These are phyloP conservation scores for Boechera divaricarpa DNA, from an alignment of 345 rosid species.

Conservation along the genomic window DNA sequence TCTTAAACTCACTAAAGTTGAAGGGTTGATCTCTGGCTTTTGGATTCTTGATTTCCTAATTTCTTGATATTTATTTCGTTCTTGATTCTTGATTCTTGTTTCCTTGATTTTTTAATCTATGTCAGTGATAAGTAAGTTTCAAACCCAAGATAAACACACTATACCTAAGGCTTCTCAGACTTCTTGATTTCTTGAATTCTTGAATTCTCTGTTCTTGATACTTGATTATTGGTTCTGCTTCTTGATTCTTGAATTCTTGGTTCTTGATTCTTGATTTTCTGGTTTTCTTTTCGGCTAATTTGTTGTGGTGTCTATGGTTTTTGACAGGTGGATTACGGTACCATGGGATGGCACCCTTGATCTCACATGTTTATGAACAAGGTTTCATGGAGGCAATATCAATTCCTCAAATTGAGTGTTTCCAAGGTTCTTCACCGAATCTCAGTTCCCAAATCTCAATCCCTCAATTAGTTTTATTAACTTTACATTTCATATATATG, in stretches of 20 bases:
- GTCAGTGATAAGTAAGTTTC: background rate
- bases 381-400: constrained; percentile 91
- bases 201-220: background rate
- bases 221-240: background rate
- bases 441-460: background rate
- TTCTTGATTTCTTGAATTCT: constrained; percentile 16
- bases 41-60: background rate
- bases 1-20: background rate
- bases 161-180: background rate
- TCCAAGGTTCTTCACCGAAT: constrained; percentile 52
- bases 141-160: background rate
- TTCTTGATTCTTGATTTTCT: constrained; percentile 5
- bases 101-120: too few species aligned
- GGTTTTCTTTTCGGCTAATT: background rate
- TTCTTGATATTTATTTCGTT: constrained; percentile 14
- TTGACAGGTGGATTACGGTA: constrained; percentile 81
- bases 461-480: background rate
- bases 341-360: constrained; percentile 94
- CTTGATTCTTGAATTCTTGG: background rate
- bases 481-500: background rate
- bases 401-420: constrained; percentile 86
- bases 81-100: background rate
- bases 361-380: constrained; percentile 81
- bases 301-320: constrained; percentile 19
- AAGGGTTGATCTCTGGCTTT: background rate